Evolutionary conservation across 2,329 filamentous ascomycete species (phyloP).

Genomic region (Colletotrichum caudatum): DNA sequence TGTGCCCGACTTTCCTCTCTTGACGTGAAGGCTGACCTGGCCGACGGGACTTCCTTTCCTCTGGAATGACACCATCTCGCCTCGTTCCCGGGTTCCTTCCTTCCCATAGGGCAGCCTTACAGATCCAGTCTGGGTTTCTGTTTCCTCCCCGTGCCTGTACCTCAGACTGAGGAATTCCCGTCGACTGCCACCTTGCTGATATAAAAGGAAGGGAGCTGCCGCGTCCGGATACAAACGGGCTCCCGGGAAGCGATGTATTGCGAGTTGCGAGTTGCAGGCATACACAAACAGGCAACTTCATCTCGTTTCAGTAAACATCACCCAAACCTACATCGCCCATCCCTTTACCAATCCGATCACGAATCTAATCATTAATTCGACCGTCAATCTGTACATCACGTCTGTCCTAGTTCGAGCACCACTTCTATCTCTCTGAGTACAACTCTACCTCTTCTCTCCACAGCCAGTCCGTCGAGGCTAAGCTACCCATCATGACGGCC

Average conservation of each 20-base stretch:
- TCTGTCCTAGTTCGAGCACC: background rate
- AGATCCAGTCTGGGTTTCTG: slow-evolving; percentile 11
- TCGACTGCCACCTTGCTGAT: slow-evolving; percentile 14
- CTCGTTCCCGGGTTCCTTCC: background rate
- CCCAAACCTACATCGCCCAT: no score
- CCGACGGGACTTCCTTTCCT: background rate
- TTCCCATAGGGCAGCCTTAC: slow-evolving; percentile 32
- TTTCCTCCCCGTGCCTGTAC: slow-evolving; percentile 19
- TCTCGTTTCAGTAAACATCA: background rate
- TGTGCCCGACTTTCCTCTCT: background rate
- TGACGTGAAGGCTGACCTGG: background rate
- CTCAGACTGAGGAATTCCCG: background rate
- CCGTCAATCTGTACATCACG: background rate
- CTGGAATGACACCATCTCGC: background rate
- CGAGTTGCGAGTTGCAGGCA: slow-evolving; percentile 9
- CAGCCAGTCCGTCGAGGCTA: background rate
- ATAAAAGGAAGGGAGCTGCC: slow-evolving; percentile 38
- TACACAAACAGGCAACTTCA: background rate
- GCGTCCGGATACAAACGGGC: background rate
- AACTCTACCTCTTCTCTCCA: background rate
- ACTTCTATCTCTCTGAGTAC: background rate
- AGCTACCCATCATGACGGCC: slow-evolving; percentile 14
- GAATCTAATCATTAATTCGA: background rate
- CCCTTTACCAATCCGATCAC: no score
- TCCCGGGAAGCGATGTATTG: slow-evolving; percentile 4